Percentiles rank a stretch among this genome's conserved stretches.
phyloP scores from a whole-genome alignment of 2,329 filamentous ascomycete genomes.

The Chaetomium globosum region DNA sequence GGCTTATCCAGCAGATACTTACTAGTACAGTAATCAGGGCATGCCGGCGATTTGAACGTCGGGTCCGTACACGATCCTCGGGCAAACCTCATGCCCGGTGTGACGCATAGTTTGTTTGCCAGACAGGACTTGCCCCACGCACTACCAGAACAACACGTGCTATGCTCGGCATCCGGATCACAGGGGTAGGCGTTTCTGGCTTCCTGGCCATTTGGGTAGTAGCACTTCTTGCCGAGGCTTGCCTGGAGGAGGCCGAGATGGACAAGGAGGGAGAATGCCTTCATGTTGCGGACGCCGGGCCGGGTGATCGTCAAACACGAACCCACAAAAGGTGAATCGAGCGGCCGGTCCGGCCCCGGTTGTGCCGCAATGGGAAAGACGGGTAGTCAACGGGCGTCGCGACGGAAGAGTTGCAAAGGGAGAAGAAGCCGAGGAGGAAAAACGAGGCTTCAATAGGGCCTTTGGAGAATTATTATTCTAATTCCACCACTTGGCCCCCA shows the following conservation, averaged over 20 bases:
- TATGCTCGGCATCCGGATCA: constrained; percentile 24
- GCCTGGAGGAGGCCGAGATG: background rate
- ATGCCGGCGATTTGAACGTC: constrained; percentile 15
- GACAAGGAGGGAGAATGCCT: background rate
- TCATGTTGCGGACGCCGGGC: background rate
- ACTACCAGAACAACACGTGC: constrained; percentile 11
- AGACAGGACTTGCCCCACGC: constrained; percentile 7
- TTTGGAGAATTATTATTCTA: no score
- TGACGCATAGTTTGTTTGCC: constrained; percentile 18
- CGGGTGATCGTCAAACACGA: background rate
- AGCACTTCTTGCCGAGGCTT: constrained; percentile 12
- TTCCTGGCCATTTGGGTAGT: constrained; percentile 16
- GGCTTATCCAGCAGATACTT: background rate
- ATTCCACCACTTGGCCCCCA: background rate
- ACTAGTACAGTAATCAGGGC: constrained; percentile 15
- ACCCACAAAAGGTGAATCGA: no score
- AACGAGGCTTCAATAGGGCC: no score
- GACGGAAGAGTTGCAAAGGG: no score
- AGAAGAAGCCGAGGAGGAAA: no score
- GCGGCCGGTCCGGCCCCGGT: no score
- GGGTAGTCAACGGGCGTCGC: no score
- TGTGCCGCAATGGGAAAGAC: no score
- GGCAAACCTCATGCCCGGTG: background rate
- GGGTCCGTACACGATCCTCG: constrained; percentile 24
- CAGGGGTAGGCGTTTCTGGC: constrained; percentile 15